Percentiles rank a stretch among this genome's conserved stretches.
These are phyloP conservation scores for Erysimum cheiri DNA, from an alignment of 441 rosid genomes.

Conservation along the genomic window DNA sequence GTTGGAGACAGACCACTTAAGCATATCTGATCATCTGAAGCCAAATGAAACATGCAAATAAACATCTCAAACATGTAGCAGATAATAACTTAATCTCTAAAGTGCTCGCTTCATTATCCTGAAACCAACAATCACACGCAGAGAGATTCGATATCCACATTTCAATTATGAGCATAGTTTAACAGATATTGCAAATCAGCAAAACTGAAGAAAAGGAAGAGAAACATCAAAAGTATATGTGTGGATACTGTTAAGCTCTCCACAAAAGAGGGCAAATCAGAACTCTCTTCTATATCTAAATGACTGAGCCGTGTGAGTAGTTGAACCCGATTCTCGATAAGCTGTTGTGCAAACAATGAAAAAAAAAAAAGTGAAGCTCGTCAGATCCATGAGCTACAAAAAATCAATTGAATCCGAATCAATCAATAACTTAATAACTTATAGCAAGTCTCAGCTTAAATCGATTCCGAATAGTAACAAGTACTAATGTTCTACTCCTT, in stretches of 20 bases:
- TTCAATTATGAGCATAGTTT: not conserved
- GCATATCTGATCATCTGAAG: not conserved
- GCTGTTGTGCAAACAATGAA: slow-evolving; percentile 46
- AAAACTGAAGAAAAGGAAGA: not conserved
- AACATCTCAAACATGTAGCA: slow-evolving; percentile 8
- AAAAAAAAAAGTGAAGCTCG: slow-evolving; percentile 20
- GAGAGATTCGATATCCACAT: not conserved
- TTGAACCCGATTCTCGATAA: slow-evolving; percentile 63
- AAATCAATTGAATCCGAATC: slow-evolving; percentile 11
- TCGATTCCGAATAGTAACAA: not conserved
- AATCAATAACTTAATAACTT: not conserved
- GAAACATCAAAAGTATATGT: not conserved
- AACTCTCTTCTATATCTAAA: slow-evolving; percentile 49
- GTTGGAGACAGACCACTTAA: not conserved
- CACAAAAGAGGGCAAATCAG: slow-evolving; percentile 51
- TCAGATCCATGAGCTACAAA: slow-evolving; percentile 6
- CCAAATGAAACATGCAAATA: not conserved
- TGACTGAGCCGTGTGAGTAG: slow-evolving; percentile 54
- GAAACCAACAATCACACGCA: slow-evolving; percentile 3
- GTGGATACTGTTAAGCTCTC: slow-evolving; percentile 67
- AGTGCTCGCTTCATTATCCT: not conserved
- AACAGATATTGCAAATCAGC: not conserved
- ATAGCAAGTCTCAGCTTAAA: slow-evolving; percentile 20
- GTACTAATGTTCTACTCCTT: not conserved
- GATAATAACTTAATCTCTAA: slow-evolving; percentile 19